A percentile compares a stretch with the other conserved stretches of the same genome.
Evolutionary conservation across 2,329 filamentous ascomycete genomes (phyloP).

Genomic region (Juglanconis oblonga): DNA sequence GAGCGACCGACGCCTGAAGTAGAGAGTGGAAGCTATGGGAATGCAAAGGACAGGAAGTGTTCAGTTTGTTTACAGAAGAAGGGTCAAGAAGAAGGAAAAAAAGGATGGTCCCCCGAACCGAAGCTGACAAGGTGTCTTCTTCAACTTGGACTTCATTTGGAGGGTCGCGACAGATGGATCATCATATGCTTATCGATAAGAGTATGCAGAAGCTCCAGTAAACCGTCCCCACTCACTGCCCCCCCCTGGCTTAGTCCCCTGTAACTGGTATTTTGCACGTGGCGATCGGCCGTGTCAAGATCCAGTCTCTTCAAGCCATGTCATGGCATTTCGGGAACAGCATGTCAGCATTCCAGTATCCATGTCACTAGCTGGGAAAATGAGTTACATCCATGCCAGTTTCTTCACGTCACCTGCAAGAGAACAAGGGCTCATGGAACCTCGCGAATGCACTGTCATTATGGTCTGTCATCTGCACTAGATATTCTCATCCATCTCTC

Average conservation of each 20-base stretch:
- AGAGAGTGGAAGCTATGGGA: neutral
- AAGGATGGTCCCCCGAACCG: neutral
- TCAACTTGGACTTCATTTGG: neutral
- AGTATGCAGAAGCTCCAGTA: neutral
- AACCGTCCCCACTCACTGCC: neutral
- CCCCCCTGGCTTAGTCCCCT: neutral
- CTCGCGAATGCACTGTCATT: constrained; percentile 14
- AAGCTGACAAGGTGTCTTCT: constrained; percentile 27
- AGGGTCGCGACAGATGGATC: constrained; percentile 7
- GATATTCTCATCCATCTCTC: constrained; percentile 16
- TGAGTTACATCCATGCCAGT: neutral
- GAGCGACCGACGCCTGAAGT: neutral
- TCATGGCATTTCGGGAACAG: neutral
- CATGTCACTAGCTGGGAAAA: neutral
- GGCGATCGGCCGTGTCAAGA: constrained; percentile 4
- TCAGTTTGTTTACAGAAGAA: neutral
- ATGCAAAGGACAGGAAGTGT: neutral
- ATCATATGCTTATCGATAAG: constrained; percentile 19
- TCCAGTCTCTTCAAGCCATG: neutral
- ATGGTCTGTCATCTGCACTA: constrained; percentile 19
- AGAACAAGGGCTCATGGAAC: neutral
- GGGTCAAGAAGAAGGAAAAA: neutral
- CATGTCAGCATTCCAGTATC: neutral
- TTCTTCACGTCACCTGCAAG: neutral
- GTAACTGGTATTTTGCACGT: neutral